Conservation (phyloP, 2,329 filamentous ascomycete species). For the Shiraia sp. region DNA sequence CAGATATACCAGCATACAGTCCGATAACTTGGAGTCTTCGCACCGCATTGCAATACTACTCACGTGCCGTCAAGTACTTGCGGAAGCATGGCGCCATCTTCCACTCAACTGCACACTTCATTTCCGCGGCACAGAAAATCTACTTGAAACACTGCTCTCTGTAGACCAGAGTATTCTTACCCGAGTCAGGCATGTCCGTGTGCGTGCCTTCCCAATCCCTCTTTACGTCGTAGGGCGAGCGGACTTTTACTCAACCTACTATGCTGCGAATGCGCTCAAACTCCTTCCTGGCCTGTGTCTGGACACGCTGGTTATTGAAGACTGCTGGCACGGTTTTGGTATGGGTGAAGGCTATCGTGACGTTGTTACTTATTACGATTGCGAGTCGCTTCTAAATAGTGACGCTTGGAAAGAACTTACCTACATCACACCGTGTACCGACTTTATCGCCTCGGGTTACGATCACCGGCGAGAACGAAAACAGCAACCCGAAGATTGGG, state of each 20-base stretch:
- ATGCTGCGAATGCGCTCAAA: slow-evolving; percentile 35
- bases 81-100: slow-evolving; percentile 40
- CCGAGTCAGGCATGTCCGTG: slow-evolving; percentile 35
- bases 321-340: slow-evolving; percentile 42
- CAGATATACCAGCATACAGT: slow-evolving; percentile 12
- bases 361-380: slow-evolving; percentile 40
- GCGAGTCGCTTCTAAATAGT: slow-evolving; percentile 36
- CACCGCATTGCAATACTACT: slow-evolving; percentile 37
- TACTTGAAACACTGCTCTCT: slow-evolving; percentile 37
- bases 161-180: slow-evolving; percentile 36
- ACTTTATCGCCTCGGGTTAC: slow-evolving; percentile 40
- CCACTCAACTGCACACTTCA: slow-evolving; percentile 35
- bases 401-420: slow-evolving; percentile 39
- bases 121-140: slow-evolving; percentile 39
- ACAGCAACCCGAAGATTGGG: slow-evolving; percentile 37
- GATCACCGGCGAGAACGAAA: slow-evolving; percentile 32
- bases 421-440: slow-evolving; percentile 39
- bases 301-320: slow-evolving; percentile 36
- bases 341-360: slow-evolving; percentile 40
- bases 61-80: slow-evolving; percentile 33
- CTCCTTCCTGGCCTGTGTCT: slow-evolving; percentile 39
- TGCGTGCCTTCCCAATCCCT: slow-evolving; percentile 40
- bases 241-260: slow-evolving; percentile 39
- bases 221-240: slow-evolving; percentile 27
- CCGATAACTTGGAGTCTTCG: slow-evolving; percentile 5